Percentiles rank a stretch among this genome's conserved stretches.
These are phyloP conservation scores for Aspergillus leporis DNA, from an alignment of 495 filamentous ascomycete species.

Conservation along the genomic window DNA sequence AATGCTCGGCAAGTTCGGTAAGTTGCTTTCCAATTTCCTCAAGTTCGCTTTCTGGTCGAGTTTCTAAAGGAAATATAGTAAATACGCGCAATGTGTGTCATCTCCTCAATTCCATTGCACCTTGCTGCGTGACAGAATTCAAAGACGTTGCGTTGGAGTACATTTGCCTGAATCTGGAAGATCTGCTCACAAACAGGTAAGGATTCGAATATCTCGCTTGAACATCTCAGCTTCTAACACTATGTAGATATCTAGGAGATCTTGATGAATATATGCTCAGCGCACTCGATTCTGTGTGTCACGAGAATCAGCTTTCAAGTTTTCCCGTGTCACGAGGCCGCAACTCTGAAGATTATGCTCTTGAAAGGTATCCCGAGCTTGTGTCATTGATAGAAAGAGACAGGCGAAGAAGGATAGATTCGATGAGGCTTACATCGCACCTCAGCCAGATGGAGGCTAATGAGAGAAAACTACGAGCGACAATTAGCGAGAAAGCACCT, in stretches of 20 bases:
- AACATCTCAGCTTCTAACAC: conserved; percentile 13
- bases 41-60: conserved; percentile 13
- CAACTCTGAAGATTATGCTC: conserved; percentile 65
- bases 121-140: conserved; percentile 79
- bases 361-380: conserved; percentile 70
- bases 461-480: conserved; percentile 41
- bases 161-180: conserved; percentile 85
- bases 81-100: conserved; percentile 83
- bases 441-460: conserved; percentile 61
- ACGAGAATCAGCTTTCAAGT: conserved; percentile 75
- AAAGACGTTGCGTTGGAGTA: conserved; percentile 89
- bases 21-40: conserved; percentile 13
- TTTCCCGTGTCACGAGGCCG: conserved; percentile 75
- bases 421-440: conserved; percentile 57
- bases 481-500: conserved; percentile 51
- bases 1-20: conserved; percentile 80
- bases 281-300: conserved; percentile 76
- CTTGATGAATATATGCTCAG: conserved; percentile 80
- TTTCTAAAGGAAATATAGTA: conserved; percentile 47
- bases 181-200: conserved; percentile 83
- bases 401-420: conserved; percentile 58
- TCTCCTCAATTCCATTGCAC: conserved; percentile 78
- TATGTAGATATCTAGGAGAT: conserved; percentile 66
- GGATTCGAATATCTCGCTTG: conserved; percentile 7
- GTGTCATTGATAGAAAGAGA: conserved; percentile 52